These are phyloP conservation scores for cucumber (Cucumis sativus) DNA, from an alignment of 306 rosid species.

Conservation along the genomic window Cucumber_9930_V3 NC_026659.2:24146001-24146500, in stretches of 20 bases:
- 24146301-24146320: neutral
- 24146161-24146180: neutral
- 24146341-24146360: neutral
- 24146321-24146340: neutral
- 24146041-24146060: constrained; percentile 52
- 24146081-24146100: constrained; percentile 68
- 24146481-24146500: neutral
- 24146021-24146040: constrained; percentile 32
- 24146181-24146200: neutral
- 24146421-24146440: neutral
- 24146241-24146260: neutral
- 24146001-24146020: constrained; percentile 54
- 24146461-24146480: neutral
- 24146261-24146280: neutral
- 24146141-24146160: neutral
- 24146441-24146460: neutral
- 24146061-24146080: constrained; percentile 53
- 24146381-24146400: neutral
- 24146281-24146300: neutral
- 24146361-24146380: neutral
- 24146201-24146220: neutral
- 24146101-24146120: constrained; percentile 54
- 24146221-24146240: neutral
- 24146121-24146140: constrained; percentile 43
- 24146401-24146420: neutral